Conservation (phyloP, 2,329 filamentous ascomycete species). For the Teratosphaeria pseudoeucalypti region DNA sequence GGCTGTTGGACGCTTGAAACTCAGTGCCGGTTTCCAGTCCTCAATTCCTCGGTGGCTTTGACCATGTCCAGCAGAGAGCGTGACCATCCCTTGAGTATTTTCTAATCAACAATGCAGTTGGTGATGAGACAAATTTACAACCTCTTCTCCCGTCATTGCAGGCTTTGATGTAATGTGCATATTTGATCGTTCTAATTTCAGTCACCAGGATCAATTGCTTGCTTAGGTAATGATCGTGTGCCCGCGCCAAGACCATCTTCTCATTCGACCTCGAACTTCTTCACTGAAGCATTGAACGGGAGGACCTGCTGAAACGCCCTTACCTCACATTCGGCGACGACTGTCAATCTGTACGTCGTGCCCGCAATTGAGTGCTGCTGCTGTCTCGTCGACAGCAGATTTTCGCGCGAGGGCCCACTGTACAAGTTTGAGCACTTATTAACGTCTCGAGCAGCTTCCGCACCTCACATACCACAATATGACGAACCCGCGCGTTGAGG, state of each 20-base stretch:
- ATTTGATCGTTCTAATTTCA: too few relatives aligned
- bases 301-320: neutral
- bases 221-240: neutral
- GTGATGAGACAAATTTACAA: too few relatives aligned
- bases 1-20: constrained; percentile 1
- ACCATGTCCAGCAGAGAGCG: too few relatives aligned
- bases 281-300: neutral
- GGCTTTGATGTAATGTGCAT: too few relatives aligned
- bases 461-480: constrained; percentile 49
- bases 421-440: neutral
- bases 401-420: neutral
- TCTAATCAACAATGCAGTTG: too few relatives aligned
- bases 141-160: too few relatives aligned
- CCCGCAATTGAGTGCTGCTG: neutral
- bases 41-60: neutral
- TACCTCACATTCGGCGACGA: neutral
- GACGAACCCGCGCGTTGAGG: constrained; percentile 96
- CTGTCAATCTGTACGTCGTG: neutral
- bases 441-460: constrained; percentile 5
- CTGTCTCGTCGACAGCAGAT: neutral
- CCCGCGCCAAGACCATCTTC: neutral
- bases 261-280: neutral
- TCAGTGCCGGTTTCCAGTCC: neutral
- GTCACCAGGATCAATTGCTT: neutral
- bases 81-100: neutral